These are phyloP conservation scores for Monilinia laxa DNA, from an alignment of 2,329 filamentous ascomycete species.

Conservation along the genomic window DNA sequence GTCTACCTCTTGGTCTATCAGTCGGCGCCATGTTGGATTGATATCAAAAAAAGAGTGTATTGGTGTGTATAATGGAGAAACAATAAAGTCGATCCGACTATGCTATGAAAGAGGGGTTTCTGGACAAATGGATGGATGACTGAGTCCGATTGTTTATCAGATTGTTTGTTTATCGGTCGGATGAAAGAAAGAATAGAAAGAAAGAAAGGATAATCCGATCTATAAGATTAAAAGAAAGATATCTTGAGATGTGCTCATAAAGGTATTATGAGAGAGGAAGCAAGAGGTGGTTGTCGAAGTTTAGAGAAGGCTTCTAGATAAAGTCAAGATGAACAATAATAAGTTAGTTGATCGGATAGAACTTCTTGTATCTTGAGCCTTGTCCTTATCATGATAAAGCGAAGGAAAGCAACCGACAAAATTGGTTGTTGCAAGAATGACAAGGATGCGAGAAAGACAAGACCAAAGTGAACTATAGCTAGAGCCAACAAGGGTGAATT, in stretches of 20 bases:
- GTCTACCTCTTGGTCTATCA: constrained; percentile 29
- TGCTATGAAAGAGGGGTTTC: neutral
- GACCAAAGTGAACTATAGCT: too few relatives aligned
- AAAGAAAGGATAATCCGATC: neutral
- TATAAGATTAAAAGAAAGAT: neutral
- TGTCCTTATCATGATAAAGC: neutral
- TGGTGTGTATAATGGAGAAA: neutral
- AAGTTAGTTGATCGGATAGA: neutral
- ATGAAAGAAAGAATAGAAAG: neutral
- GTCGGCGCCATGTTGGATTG: constrained; percentile 27
- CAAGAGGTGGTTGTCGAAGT: neutral
- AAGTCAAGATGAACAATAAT: too few relatives aligned
- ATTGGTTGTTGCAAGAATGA: too few relatives aligned
- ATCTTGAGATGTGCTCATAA: neutral
- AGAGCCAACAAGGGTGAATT: too few relatives aligned
- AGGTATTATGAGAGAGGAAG: neutral
- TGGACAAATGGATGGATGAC: neutral
- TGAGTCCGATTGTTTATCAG: too few relatives aligned
- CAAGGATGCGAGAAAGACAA: too few relatives aligned
- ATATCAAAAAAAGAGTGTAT: neutral
- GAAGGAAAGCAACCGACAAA: too few relatives aligned
- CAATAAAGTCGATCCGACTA: neutral
- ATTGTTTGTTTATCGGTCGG: neutral
- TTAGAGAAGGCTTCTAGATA: too few relatives aligned
- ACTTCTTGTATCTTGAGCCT: neutral